Evolutionary conservation across 257 asterid species (phyloP).

Genomic region (Solanum lycopersicoides): DNA sequence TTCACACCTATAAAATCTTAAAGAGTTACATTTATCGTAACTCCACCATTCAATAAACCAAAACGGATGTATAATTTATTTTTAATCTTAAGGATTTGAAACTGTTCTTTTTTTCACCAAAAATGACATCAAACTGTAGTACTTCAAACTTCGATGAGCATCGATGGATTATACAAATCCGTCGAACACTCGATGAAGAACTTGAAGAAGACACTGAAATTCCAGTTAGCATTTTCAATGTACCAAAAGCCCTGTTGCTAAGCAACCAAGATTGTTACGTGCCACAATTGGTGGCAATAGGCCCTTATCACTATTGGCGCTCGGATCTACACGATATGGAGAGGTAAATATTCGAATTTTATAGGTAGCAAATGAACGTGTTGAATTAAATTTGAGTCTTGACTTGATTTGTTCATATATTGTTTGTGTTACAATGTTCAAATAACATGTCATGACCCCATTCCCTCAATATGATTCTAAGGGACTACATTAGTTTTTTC

Average conservation of each 20-base stretch:
- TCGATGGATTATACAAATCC: constrained; percentile 42
- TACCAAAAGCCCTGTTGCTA: constrained; percentile 30
- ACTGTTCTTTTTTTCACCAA: background rate
- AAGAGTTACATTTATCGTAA: background rate
- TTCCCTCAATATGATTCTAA: background rate
- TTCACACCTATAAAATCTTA: background rate
- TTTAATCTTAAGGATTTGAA: background rate
- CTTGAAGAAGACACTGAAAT: constrained; percentile 35
- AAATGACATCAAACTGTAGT: background rate
- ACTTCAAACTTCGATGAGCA: constrained; percentile 29
- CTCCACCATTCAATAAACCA: background rate
- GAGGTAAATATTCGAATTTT: background rate
- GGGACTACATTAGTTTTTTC: too few species aligned
- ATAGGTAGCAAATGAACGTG: background rate
- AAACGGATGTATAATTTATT: background rate
- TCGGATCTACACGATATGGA: constrained; percentile 46
- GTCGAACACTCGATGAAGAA: constrained; percentile 36
- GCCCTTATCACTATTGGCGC: constrained; percentile 47
- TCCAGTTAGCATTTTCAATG: constrained; percentile 41
- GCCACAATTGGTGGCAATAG: constrained; percentile 49
- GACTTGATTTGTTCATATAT: background rate
- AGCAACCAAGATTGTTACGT: constrained; percentile 25
- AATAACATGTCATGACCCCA: background rate
- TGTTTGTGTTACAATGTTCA: background rate
- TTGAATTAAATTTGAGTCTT: background rate